These are phyloP conservation scores for Lactarius hengduanensis DNA, from an alignment of 768 basidiomycete genomes.

Conservation along the genomic window DNA sequence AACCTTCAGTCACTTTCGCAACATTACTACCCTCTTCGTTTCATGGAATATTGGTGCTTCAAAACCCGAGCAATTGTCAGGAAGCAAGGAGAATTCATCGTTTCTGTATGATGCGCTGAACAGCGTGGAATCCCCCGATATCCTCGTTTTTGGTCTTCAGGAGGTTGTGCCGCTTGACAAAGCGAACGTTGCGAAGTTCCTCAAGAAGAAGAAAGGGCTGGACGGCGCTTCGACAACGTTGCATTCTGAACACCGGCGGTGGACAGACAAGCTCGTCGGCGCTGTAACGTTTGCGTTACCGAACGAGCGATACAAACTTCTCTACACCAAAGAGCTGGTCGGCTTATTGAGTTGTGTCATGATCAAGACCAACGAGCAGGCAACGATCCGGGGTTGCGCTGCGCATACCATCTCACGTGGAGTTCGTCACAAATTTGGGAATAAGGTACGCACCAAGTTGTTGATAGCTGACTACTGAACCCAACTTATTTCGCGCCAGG, in stretches of 20 bases:
- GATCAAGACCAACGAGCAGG: conserved; percentile 63
- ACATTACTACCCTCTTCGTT: conserved; percentile 73
- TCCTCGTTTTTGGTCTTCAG: conserved; percentile 93
- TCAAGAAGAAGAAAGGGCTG: conserved; percentile 66
- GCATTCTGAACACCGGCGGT: conserved; percentile 80
- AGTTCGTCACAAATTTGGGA: conserved; percentile 90
- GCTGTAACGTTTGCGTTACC: conserved; percentile 73
- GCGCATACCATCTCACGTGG: conserved; percentile 89
- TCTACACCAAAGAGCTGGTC: conserved; percentile 86
- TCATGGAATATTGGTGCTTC: conserved; percentile 94
- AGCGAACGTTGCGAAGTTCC: conserved; percentile 88
- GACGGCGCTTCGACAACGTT: conserved; percentile 77
- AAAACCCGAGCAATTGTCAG: conserved; percentile 69
- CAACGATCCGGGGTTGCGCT: conserved; percentile 59
- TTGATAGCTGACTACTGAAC: not conserved
- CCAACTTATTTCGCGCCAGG: conserved; percentile 45
- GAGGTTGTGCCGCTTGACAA: conserved; percentile 97
- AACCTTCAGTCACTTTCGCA: conserved; percentile 76
- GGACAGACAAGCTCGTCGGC: conserved; percentile 76
- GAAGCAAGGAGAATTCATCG: conserved; percentile 65
- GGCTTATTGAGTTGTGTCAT: conserved; percentile 82
- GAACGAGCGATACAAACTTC: conserved; percentile 72
- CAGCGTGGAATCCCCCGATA: conserved; percentile 76
- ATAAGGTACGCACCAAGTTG: conserved; percentile 64
- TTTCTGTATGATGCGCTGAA: conserved; percentile 79